phyloP scores from a whole-genome alignment of 257 asterid species.

The Nicotiana paniculata region DNA sequence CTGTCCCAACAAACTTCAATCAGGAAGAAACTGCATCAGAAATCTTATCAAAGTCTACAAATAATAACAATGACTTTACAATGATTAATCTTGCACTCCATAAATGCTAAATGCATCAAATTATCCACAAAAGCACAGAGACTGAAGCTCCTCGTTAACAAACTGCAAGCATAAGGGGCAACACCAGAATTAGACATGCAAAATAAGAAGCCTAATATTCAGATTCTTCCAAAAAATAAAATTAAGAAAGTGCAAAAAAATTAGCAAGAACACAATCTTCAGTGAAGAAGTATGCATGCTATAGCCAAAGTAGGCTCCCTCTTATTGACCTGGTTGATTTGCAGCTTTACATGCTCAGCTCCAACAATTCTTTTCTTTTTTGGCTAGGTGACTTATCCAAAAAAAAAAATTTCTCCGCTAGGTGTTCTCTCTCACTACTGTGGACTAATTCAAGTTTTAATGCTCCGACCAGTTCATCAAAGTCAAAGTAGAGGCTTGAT shows the following conservation, averaged over 20 bases:
- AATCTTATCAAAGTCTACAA: slow-evolving; percentile 12
- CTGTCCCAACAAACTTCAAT: slow-evolving; percentile 72
- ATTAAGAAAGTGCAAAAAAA: neutral
- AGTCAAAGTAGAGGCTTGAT: neutral
- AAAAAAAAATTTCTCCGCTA: neutral
- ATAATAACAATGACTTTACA: neutral
- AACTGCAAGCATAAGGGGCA: neutral
- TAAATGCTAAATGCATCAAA: slow-evolving; percentile 4
- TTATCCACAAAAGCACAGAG: neutral
- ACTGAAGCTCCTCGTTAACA: neutral
- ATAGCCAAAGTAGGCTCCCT: neutral
- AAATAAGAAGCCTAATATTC: neutral
- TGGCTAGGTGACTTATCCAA: too few relatives aligned
- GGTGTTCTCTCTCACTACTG: neutral
- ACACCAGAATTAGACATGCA: neutral
- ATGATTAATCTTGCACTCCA: neutral
- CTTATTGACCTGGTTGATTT: neutral
- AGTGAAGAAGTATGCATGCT: neutral
- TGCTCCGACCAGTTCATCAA: neutral
- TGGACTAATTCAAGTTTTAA: neutral
- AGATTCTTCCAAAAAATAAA: neutral
- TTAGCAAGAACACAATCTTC: neutral
- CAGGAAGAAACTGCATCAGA: slow-evolving; percentile 25
- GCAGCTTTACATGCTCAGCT: neutral
- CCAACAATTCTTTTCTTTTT: neutral